Base-by-base conservation (phyloP, 768 basidiomycete genomes). In the Tubosaeta sp. region DNA sequence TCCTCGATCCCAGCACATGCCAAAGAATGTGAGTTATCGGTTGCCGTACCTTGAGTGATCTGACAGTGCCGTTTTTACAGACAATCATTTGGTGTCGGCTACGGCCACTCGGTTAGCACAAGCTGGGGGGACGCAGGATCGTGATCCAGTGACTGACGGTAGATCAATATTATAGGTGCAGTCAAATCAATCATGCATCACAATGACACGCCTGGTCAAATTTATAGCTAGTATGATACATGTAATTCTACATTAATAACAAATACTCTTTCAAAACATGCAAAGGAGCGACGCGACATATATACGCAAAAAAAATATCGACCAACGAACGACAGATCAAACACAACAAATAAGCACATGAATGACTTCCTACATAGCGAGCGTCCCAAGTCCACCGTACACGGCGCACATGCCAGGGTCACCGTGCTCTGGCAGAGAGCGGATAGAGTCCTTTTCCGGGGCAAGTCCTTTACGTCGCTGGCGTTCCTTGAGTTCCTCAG, bases 11-110 rank as follows among this genome's bases (percentile, higher is more conserved):
- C 40, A 88, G 87, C 70, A 3, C 89, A 91, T 63, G 86, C 87
- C 9, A 81, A 73, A 68, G 87, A 90, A 69, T 90, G 89, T 90
- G 60, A 67, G 84, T 69, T 31, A 27, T 31, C 36, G 32, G 27
- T 10, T 51, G 40, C 22, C 27, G 25, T 52, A 4, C 9, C 24
- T 27, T 2, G 36, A 19, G 12, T 9, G 40, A 44, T 38, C 44
- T 59, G 47, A 56, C 52, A 8, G 16, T 45, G n/a, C 38, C 41
- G 7, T 51, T 24, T 30, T 47, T 59, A 46, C 44, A 76, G 75
- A 70, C 55, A 77, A 76, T 56, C 75, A 76, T 49, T 56, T 75
- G 57, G 59, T 71, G 16, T 54, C 59, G 11, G 41, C 35, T 38
- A 29, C 50, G 27, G 19, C 41, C 16, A 13, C 24, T 4, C 48